Percentiles rank a stretch among this genome's conserved stretches.
phyloP scores from a whole-genome alignment of 495 filamentous ascomycete species.

The Neurospora africana region DNA sequence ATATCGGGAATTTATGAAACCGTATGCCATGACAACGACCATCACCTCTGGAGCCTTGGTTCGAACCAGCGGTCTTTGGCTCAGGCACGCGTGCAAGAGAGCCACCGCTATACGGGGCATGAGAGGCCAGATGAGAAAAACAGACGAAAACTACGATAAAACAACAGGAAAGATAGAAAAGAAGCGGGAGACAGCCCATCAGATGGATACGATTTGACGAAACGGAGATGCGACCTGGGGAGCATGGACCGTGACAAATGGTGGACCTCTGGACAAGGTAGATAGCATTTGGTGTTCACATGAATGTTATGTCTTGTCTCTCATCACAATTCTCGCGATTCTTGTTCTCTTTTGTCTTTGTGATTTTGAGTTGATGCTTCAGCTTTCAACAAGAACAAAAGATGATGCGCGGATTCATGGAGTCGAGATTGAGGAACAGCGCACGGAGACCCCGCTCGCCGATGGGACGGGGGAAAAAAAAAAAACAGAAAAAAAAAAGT shows the following conservation, averaged over 20 bases:
- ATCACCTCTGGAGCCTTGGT: neutral
- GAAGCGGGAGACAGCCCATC: neutral
- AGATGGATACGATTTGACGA: neutral
- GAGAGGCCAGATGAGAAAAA: neutral
- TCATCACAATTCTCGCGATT: neutral
- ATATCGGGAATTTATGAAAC: neutral
- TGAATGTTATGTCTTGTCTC: neutral
- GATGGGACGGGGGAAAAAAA: neutral
- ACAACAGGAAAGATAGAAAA: neutral
- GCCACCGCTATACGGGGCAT: neutral
- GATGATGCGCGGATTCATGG: neutral
- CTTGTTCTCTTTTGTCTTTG: neutral
- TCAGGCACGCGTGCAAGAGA: neutral
- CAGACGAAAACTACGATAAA: neutral
- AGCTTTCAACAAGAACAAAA: neutral
- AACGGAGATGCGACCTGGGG: neutral
- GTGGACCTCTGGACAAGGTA: neutral
- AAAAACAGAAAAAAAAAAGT: neutral
- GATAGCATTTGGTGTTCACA: neutral
- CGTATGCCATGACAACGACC: neutral
- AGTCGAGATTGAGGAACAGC: neutral
- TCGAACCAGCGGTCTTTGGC: neutral
- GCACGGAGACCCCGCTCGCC: neutral
- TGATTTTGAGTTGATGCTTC: neutral
- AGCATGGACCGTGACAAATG: neutral